A percentile compares a stretch with the other conserved stretches of the same genome.
These are phyloP conservation scores for Sicyos baderoa DNA, from an alignment of 306 rosid species.

Conservation along the genomic window DNA sequence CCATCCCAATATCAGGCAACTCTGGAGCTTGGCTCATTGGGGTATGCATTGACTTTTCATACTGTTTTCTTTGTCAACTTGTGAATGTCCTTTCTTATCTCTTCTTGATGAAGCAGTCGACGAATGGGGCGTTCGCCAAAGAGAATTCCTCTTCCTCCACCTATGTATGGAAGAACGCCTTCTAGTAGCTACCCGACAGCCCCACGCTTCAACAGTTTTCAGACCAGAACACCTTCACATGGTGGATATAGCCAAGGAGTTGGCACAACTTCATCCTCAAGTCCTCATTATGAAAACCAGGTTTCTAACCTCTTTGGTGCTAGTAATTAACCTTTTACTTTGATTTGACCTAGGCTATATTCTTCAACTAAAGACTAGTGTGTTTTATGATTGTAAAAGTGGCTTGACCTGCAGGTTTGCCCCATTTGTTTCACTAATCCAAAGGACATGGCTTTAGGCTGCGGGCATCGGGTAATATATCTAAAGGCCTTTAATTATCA, in stretches of 20 bases:
- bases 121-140: conserved; percentile 42
- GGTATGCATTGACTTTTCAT: conserved; percentile 10
- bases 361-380: too few species aligned
- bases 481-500: background rate
- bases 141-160: conserved; percentile 69
- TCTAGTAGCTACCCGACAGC: background rate
- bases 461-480: conserved; percentile 73
- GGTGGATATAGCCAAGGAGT: conserved; percentile 27
- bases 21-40: conserved; percentile 56
- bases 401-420: conserved; percentile 42
- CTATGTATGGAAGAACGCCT: conserved; percentile 34
- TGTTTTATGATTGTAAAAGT: background rate
- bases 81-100: background rate
- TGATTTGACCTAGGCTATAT: too few species aligned
- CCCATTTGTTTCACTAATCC: conserved; percentile 60
- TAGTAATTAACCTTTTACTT: background rate
- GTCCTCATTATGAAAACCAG: conserved; percentile 47
- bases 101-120: conserved; percentile 22
- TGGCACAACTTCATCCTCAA: conserved; percentile 34
- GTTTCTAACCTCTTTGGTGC: conserved; percentile 25
- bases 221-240: conserved; percentile 28
- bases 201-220: conserved; percentile 29
- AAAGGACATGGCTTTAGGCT: conserved; percentile 81
- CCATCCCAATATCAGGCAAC: conserved; percentile 89
- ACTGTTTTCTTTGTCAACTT: background rate